phyloP scores from a whole-genome alignment of 139 green algal genomes.

The Asterochloris sp. region DNA sequence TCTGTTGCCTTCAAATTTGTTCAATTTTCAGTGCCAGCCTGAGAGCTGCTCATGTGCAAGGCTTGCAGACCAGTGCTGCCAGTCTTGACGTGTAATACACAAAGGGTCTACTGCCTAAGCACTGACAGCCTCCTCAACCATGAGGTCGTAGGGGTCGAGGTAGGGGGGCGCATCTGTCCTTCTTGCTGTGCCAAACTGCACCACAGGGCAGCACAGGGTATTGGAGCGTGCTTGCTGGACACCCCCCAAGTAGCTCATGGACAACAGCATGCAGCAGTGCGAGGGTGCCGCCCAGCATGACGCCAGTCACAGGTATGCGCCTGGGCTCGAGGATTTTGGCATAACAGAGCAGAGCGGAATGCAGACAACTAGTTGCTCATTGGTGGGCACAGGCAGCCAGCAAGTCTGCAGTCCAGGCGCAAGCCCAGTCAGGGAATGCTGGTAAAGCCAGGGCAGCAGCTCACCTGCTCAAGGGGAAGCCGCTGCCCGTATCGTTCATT shows the following conservation, averaged over 20 bases:
- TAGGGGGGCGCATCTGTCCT: conserved; percentile 10
- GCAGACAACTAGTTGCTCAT: too few relatives aligned
- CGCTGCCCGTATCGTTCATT: conserved; percentile 13
- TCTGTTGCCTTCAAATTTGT: too few relatives aligned
- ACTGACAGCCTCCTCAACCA: neutral
- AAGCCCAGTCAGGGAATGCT: neutral
- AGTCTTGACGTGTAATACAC: too few relatives aligned
- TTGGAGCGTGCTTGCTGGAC: too few relatives aligned
- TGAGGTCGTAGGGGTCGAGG: conserved; percentile 6
- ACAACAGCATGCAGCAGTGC: neutral
- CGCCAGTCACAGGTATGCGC: too few relatives aligned
- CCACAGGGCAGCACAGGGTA: neutral
- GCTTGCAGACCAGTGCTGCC: too few relatives aligned
- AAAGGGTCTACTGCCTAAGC: neutral
- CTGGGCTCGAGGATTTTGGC: too few relatives aligned
- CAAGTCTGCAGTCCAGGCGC: neutral
- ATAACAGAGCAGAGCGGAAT: too few relatives aligned
- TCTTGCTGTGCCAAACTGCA: conserved; percentile 3
- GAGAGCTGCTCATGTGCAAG: too few relatives aligned
- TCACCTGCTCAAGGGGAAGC: conserved; percentile 5
- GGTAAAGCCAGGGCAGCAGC: neutral
- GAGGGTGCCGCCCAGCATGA: too few relatives aligned
- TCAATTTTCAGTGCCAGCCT: too few relatives aligned
- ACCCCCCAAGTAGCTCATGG: neutral
- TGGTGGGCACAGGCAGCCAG: too few relatives aligned